Evolutionary conservation across 1,284 basidiomycete species (phyloP).

Genomic region (Microbotryum lychnidis-dioicae): DNA sequence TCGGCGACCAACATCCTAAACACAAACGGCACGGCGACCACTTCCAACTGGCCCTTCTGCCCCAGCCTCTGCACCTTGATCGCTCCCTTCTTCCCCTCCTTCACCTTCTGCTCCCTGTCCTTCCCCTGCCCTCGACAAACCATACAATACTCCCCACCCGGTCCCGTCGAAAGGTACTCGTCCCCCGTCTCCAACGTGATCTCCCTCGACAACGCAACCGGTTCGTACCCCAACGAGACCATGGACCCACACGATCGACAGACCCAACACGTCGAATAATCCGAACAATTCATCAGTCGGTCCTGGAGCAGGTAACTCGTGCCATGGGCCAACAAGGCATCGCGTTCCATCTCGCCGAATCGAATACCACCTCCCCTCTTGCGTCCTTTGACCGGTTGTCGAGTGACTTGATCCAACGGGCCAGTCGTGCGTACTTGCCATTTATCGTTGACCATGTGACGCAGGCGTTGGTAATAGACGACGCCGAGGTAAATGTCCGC

Average conservation of each 20-base stretch:
- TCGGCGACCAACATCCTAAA: constrained; percentile 69
- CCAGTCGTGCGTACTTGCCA: constrained; percentile 99
- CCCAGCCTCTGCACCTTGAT: constrained; percentile 7
- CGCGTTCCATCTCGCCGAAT: constrained; percentile 99
- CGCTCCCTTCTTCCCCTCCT: constrained; percentile 50
- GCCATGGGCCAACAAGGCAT: constrained; percentile 95
- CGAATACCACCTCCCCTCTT: constrained; percentile 98
- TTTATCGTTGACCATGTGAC: constrained; percentile 99
- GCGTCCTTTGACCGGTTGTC: constrained; percentile 97
- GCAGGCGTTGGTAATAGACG: constrained; percentile 95
- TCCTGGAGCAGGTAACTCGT: constrained; percentile 97
- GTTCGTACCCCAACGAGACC: constrained; percentile 89
- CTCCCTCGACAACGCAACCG: constrained; percentile 59
- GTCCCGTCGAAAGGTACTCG: constrained; percentile 51
- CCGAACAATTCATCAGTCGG: constrained; percentile 98
- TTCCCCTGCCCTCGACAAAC: constrained; percentile 69
- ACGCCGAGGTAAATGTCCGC: constrained; percentile 98
- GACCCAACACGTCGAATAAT: constrained; percentile 98
- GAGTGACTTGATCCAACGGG: constrained; percentile 87
- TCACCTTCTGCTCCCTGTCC: constrained; percentile 41
- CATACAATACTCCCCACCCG: constrained; percentile 80
- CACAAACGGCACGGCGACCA: constrained; percentile 92
- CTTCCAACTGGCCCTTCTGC: constrained; percentile 69
- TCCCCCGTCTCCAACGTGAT: constrained; percentile 46
- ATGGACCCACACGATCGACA: constrained; percentile 92